A percentile compares a stretch with the other conserved stretches of the same genome.
Evolutionary conservation across 371 early-diverging fungal genomes (phyloP).

Genomic region (Encephalitozoon intestinalis): DNA sequence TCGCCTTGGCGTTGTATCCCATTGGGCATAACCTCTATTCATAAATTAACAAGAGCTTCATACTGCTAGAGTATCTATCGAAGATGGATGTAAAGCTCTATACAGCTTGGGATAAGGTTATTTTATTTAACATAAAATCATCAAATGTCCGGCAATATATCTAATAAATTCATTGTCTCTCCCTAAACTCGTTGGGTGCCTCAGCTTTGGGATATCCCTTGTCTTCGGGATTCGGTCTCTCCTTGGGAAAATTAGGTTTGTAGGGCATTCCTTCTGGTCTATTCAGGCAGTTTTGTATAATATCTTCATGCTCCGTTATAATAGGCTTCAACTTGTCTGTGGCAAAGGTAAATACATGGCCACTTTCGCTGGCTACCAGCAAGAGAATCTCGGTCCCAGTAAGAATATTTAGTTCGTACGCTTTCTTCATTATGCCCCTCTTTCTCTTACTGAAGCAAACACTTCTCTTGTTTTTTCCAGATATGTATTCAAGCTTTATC

Average conservation of each 20-base stretch:
- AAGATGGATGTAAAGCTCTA: background rate
- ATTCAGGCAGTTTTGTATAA: constrained; percentile 78
- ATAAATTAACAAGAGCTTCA: background rate
- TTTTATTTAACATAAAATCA: constrained; percentile 3
- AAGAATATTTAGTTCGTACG: constrained; percentile 81
- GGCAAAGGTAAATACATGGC: constrained; percentile 91
- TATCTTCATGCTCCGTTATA: constrained; percentile 76
- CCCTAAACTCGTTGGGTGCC: background rate
- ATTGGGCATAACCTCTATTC: no score
- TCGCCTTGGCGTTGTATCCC: background rate
- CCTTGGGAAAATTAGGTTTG: constrained; percentile 42
- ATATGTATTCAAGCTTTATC: constrained; percentile 85
- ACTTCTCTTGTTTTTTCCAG: constrained; percentile 80
- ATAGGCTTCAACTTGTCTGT: constrained; percentile 86
- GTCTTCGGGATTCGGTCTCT: constrained; percentile 44
- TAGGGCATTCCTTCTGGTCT: constrained; percentile 43
- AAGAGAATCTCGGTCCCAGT: constrained; percentile 90
- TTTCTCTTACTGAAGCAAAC: constrained; percentile 94
- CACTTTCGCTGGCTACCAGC: constrained; percentile 81
- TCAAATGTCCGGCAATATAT: background rate
- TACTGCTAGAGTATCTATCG: no score
- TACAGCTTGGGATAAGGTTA: background rate
- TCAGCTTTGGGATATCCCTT: constrained; percentile 23
- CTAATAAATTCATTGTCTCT: background rate
- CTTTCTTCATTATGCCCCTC: constrained; percentile 97